Evolutionary conservation across 306 rosid genomes (phyloP).

Genomic region (Inga leiocalycina): DNA sequence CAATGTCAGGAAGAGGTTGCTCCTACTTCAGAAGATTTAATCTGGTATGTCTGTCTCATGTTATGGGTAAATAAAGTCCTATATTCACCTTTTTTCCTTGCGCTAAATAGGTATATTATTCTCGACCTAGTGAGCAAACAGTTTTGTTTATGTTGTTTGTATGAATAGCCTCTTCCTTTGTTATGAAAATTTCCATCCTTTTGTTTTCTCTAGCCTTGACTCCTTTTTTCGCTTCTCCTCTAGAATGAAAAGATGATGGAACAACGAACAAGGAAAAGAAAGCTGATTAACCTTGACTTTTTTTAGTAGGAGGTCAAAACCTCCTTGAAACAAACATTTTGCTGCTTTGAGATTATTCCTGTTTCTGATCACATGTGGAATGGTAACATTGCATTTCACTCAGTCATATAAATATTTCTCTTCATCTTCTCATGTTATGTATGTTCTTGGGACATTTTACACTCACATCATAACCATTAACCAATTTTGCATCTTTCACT

Average conservation of each 20-base stretch:
- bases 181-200: background rate
- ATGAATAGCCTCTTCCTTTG: conserved; percentile 13
- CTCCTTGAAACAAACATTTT: conserved; percentile 30
- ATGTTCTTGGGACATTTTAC: background rate
- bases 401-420: background rate
- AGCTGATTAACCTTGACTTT: background rate
- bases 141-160: conserved; percentile 13
- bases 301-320: conserved; percentile 8
- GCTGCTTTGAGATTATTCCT: conserved; percentile 15
- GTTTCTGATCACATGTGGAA: conserved; percentile 5
- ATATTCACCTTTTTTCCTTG: background rate
- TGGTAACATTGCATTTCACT: conserved; percentile 4
- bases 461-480: conserved; percentile 10
- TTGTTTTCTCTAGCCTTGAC: conserved; percentile 16
- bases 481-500: conserved; percentile 16
- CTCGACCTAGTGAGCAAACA: background rate
- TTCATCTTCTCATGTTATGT: conserved; percentile 19
- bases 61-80: background rate
- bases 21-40: conserved; percentile 64
- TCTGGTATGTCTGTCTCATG: conserved; percentile 67
- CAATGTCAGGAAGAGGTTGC: conserved; percentile 45
- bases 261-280: background rate
- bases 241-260: background rate
- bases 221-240: background rate
- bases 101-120: background rate